A percentile compares a stretch with the other conserved stretches of the same genome.
phyloP scores from a whole-genome alignment of 306 rosid species.

The Fragaria iinumae region DNA sequence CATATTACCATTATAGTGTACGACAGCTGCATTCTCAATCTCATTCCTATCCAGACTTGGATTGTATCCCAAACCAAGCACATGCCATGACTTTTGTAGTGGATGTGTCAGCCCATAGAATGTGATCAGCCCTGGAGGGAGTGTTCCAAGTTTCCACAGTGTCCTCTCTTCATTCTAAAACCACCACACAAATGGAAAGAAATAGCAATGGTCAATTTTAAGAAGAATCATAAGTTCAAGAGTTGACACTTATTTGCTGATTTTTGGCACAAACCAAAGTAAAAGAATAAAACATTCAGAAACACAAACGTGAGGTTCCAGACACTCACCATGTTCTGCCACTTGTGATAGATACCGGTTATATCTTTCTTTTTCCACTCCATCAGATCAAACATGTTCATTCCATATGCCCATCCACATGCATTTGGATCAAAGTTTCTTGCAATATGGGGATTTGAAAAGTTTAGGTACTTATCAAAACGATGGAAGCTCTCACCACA shows the following conservation, averaged over 20 bases:
- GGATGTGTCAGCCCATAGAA: constrained; percentile 90
- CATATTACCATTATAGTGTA: constrained; percentile 95
- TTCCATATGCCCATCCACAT: constrained; percentile 98
- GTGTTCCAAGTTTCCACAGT: constrained; percentile 93
- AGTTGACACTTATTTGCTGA: not conserved
- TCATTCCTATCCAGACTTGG: constrained; percentile 63
- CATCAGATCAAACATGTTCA: constrained; percentile 90
- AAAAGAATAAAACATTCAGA: not conserved
- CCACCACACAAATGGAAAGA: constrained; percentile 19
- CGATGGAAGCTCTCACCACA: constrained; percentile 93
- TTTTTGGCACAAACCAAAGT: not conserved
- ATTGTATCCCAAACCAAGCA: constrained; percentile 97
- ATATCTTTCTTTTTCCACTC: constrained; percentile 90
- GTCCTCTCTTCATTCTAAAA: constrained; percentile 85
- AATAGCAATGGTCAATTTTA: constrained; percentile 2
- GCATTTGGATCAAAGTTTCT: constrained; percentile 89
- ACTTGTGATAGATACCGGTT: constrained; percentile 92
- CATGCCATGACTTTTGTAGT: constrained; percentile 86
- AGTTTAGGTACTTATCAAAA: constrained; percentile 92
- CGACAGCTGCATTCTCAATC: constrained; percentile 79
- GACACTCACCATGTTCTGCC: constrained; percentile 96
- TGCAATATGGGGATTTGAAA: constrained; percentile 80
- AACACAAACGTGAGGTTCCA: constrained; percentile 23
- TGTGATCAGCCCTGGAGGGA: constrained; percentile 93
- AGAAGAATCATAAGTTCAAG: not conserved